Base-by-base conservation (phyloP, 306 rosid genomes). In the Sphenostylis stenocarpa region DNA sequence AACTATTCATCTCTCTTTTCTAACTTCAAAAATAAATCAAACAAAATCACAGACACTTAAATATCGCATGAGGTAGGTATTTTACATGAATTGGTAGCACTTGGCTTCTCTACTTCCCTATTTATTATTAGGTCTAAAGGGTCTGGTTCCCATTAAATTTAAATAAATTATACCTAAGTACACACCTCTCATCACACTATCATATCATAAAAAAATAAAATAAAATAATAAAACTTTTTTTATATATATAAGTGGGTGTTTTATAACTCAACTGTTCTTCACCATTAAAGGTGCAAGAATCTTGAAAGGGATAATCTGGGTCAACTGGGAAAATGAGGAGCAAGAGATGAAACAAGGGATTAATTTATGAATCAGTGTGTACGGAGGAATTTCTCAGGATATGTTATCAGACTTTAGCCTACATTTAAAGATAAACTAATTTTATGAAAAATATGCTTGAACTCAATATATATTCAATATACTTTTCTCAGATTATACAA, bases 121-220 rank as follows among this genome's bases (percentile, higher is more conserved):
- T 72, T 41, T 21, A 71, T 14, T 75, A 62, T 48, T 64, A 34
- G 26, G 72, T 7, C 1, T 9, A n/a, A 36, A 38, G 73, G 23
- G 56, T 38, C 52, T 52, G 44, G 23, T 36, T 36, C 39, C 80
- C 26, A 51, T 51, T 52, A 76, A 52, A 65, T 76, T 64, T 39
- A 65, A 64, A 49, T 51, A 28, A 76, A 53, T 64, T 52, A 8
- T 36, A 23, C 21, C 31, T 34, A 8, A 63, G 53, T 52, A n/a
- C 33, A 52, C 41, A 55, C 31, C 41, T 63, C 29, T 48, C 13
- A 3, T 60, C 14, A 63, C 31, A 62, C 43, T 61, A 65, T 16
- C 23, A 7, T 76, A 65, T n/a, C n/a, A n/a, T 19, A 13, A 7
- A 1, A 1, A 55, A 38, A 33, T 41, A 31, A n/a, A n/a, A n/a